Base-by-base conservation (phyloP, 495 filamentous ascomycete species). In the Lophiostoma macrostomum region DNA sequence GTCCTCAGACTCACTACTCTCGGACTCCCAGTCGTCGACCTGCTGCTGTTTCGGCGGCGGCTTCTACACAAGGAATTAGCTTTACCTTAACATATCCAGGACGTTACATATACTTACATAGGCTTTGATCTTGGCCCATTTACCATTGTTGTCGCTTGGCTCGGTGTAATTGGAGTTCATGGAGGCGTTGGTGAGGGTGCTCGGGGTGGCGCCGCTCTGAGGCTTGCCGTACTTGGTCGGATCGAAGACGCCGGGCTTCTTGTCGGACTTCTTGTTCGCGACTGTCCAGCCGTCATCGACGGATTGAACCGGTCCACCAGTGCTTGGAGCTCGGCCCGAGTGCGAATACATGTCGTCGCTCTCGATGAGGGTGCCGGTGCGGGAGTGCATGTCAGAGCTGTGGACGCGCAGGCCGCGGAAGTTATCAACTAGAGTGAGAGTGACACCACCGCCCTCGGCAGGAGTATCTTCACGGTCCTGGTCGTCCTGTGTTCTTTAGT, bases 121-220 rank as follows among this genome's bases (percentile, higher is more conserved):
- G 20, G 59, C 59, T 22, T 48, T 41, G 41, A 63, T 54, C 49
- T 54, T 58, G 5, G 59, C 59, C 16, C 16, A 63, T 10, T 29
- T 32, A 23, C 32, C 24, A 20, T 36, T 48, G 18, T 12, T 31
- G 10, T 42, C 16, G 4, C 7, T 34, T 22, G 16, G 53, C 31
- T 61, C 47, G 20, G 46, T 50, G 31, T 22, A 23, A 20, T 36
- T 45, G 13, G 52, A 52, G 11, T 16, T 31, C 23, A 50, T 46
- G 14, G 44, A 49, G 12, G 23, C 18, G 19, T 22, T 10, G 16
- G 50, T 34, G 1, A 34, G 43, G 10, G 56, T 14, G n/a, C 42
- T 39, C 16, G 58, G 53, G 0, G 27, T 25, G 20, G 45, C 12
- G 23, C 58, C 24, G 14, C n/a, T 24, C 2, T 7, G 10, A 30